Evolutionary conservation across 192 early-diverging fungal genomes (phyloP), one percentile per base, ranked within the genome.

Genomic region (Paraglomus brasilianum): DNA sequence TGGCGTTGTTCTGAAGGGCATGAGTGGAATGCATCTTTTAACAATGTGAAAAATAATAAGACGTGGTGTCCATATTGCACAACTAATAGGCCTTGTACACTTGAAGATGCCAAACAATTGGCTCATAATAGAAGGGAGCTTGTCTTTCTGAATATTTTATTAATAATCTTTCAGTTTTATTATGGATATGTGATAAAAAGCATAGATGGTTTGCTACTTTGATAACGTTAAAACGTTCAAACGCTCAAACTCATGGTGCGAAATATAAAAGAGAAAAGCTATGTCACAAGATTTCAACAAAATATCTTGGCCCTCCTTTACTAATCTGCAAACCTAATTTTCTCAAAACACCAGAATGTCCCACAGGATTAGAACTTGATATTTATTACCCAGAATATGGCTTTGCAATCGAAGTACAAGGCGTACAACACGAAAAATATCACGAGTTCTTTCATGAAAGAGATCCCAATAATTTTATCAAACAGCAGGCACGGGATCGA

Each of bases 171-270:
- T 57, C 55, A 57, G 55, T 36, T 57, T 57, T 57, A 57, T 57
- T 57, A 57, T 57, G 55, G 55, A 57, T 57, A 36, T 57, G 55
- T 57, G 55, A 57, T 57, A 57, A 57, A 57, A 57, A 57, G 24
- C 30, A 57, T 57, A 57, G 10, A 57, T 57, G 55, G 55, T 57
- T 57, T 57, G 55, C 55, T 57, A 57, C 30, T 57, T 57, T 57
- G 55, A 57, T 57, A 57, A 57, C 55, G 30, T 57, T 57, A n/a
- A n/a, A n/a, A n/a, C n/a, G n/a, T n/a, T n/a, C n/a, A 57, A 57
- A 57, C 55, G 38, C 38, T 57, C 14, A 57, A 57, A 57, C 55
- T 57, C 55, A 36, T 57, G 55, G 55, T 57, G 55, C 58, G 58
- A 60, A 30, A 40, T 30, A 60, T 60, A 60, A 60, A 60, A 30